Percentiles rank a stretch among this genome's conserved stretches.
These are phyloP conservation scores for Pyrus bretschneideri DNA, from an alignment of 306 rosid species.

Conservation along the genomic window DNA sequence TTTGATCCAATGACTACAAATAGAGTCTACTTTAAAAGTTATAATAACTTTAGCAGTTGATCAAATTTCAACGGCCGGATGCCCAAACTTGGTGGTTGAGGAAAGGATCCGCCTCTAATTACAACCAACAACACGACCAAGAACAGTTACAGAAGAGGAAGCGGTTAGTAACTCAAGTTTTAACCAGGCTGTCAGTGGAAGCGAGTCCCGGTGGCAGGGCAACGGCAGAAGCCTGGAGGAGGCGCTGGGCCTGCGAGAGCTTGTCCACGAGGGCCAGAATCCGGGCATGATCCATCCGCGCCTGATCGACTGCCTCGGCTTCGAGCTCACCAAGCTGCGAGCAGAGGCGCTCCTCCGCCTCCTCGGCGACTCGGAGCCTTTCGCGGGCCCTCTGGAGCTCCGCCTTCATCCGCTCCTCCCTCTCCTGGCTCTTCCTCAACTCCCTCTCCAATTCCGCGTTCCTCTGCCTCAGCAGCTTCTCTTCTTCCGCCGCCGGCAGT, in stretches of 20 bases:
- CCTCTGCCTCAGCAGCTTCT: slow-evolving; percentile 37
- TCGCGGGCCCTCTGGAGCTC: slow-evolving; percentile 44
- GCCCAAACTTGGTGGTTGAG: too few relatives aligned
- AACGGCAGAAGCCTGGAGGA: slow-evolving; percentile 31
- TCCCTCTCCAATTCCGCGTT: slow-evolving; percentile 73
- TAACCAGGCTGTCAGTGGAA: not conserved
- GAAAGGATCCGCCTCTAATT: not conserved
- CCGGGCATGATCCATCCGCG: slow-evolving; percentile 58
- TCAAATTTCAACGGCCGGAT: too few relatives aligned
- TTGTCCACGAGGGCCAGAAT: slow-evolving; percentile 50
- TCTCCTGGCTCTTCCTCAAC: slow-evolving; percentile 53
- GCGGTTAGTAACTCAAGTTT: not conserved
- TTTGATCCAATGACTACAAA: too few relatives aligned
- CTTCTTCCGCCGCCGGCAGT: not conserved
- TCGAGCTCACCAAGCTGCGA: slow-evolving; percentile 88
- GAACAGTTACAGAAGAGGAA: not conserved
- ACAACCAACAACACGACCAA: not conserved
- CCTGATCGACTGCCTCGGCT: slow-evolving; percentile 65
- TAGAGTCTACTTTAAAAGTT: too few relatives aligned
- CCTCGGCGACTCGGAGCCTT: slow-evolving; percentile 77
- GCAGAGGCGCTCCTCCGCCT: slow-evolving; percentile 89
- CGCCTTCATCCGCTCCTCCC: slow-evolving; percentile 59
- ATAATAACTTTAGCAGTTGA: too few relatives aligned
- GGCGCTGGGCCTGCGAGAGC: slow-evolving; percentile 56
- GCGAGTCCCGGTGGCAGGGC: slow-evolving; percentile 7